A percentile compares a stretch with the other conserved stretches of the same genome.
Evolutionary conservation across 108 stramenopile species (phyloP).

Genomic region (Hondaea fermentalgiana): DNA sequence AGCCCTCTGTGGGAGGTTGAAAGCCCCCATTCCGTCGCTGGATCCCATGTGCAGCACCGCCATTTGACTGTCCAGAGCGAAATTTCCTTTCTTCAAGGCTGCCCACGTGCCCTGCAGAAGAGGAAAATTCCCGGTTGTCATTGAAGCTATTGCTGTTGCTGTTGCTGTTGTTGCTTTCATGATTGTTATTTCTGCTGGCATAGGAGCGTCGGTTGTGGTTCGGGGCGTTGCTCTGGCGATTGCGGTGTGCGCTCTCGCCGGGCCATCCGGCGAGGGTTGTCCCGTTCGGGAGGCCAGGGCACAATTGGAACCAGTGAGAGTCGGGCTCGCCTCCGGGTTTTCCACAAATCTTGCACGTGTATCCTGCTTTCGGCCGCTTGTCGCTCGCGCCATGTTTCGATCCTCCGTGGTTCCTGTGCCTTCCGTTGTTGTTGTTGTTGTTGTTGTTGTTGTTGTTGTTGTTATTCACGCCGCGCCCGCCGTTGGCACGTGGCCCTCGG

Average conservation of each 20-base stretch:
- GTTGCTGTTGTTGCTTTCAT: background rate
- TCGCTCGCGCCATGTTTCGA: background rate
- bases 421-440: background rate
- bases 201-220: background rate
- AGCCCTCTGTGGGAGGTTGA: background rate
- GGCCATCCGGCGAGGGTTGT: background rate
- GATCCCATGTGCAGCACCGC: too few species aligned
- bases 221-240: background rate
- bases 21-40: background rate
- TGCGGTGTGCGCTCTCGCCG: background rate
- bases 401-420: background rate
- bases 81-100: too few species aligned
- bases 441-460: too few species aligned
- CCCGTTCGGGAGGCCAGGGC: background rate
- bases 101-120: background rate
- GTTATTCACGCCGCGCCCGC: too few species aligned
- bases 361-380: background rate
- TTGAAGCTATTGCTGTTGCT: background rate
- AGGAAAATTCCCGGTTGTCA: background rate
- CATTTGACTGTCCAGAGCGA: too few species aligned
- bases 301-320: constrained; percentile 7
- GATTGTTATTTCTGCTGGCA: background rate
- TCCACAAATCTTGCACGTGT: background rate
- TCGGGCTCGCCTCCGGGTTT: background rate
- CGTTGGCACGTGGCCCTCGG: too few species aligned